Conservation (phyloP, 208 protist species). For the Zelonia costaricensis region DNA sequence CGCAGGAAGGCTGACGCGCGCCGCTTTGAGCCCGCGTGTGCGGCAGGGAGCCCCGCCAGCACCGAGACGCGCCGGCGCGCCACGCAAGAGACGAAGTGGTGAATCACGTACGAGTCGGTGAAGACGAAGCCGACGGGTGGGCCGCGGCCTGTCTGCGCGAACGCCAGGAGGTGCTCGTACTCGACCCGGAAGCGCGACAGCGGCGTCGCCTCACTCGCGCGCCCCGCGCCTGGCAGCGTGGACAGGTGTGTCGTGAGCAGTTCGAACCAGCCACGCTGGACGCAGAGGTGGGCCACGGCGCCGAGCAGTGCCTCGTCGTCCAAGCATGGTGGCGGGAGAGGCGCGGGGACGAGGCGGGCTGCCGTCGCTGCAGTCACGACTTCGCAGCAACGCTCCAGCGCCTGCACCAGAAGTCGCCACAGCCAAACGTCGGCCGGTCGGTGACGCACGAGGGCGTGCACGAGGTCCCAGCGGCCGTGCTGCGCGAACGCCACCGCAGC, state of each 20-base stretch:
- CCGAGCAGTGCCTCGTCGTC: slow-evolving; percentile 4
- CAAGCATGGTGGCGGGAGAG: slow-evolving; percentile 1
- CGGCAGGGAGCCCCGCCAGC: slow-evolving; percentile 9
- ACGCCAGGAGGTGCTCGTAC: slow-evolving; percentile 20
- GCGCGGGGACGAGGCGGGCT: neutral
- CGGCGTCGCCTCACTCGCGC: neutral
- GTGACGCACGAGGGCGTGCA: neutral
- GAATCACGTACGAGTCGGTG: slow-evolving; percentile 23
- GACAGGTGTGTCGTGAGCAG: slow-evolving; percentile 10
- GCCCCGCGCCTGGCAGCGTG: neutral
- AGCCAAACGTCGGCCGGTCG: neutral
- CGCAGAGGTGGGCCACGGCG: slow-evolving; percentile 19
- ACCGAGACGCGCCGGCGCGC: slow-evolving; percentile 16
- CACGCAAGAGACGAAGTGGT: slow-evolving; percentile 21
- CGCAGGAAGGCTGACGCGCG: slow-evolving; percentile 19
- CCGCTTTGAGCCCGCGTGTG: slow-evolving; percentile 5
- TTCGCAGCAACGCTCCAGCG: slow-evolving; percentile 16
- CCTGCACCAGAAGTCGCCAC: slow-evolving; percentile 26
- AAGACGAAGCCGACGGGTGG: slow-evolving; percentile 17
- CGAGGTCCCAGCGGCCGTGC: slow-evolving; percentile 29
- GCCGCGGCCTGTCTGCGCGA: neutral
- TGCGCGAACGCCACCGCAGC: slow-evolving; percentile 5
- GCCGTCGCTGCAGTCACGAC: slow-evolving; percentile 4
- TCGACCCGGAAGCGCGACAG: slow-evolving; percentile 7
- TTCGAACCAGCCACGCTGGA: slow-evolving; percentile 21